phyloP scores from a whole-genome alignment of 1,139 yeast genomes.

The Dujonia santamariae region DNA sequence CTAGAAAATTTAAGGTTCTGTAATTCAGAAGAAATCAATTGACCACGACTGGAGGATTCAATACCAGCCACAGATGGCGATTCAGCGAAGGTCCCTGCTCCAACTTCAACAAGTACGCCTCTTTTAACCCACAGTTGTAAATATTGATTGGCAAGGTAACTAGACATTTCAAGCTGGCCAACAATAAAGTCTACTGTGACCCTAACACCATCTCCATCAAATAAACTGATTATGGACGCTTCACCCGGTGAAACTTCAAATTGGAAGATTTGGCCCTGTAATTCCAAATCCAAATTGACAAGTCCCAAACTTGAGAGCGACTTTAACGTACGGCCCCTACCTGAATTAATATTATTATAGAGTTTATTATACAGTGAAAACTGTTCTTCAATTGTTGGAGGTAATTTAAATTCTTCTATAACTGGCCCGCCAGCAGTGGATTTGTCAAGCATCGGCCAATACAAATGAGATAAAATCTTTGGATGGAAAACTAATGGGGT shows the following conservation, averaged over 20 bases:
- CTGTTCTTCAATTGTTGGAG: constrained; percentile 32
- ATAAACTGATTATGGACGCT: constrained; percentile 61
- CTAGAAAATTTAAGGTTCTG: constrained; percentile 5
- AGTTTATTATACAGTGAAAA: constrained; percentile 42
- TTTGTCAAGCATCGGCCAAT: constrained; percentile 49
- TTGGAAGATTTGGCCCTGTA: constrained; percentile 37
- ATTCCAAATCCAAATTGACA: constrained; percentile 56
- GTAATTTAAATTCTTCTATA: constrained; percentile 46
- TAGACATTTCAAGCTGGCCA: constrained; percentile 30
- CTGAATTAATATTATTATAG: constrained; percentile 46
- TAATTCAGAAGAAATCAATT: background rate
- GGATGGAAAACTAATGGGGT: constrained; percentile 23
- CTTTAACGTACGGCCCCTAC: constrained; percentile 64
- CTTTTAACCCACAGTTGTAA: constrained; percentile 57
- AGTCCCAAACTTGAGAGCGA: constrained; percentile 61
- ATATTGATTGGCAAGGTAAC: constrained; percentile 35
- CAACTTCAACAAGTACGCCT: constrained; percentile 40
- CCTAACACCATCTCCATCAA: constrained; percentile 32
- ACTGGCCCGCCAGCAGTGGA: constrained; percentile 27
- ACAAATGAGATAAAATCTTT: constrained; percentile 40
- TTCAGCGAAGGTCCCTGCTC: constrained; percentile 21
- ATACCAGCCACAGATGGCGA: background rate
- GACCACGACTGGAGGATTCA: background rate
- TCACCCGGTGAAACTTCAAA: constrained; percentile 65
- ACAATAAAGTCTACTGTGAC: constrained; percentile 26